Base-by-base conservation (phyloP, 169 alveolate genomes). In the Eimeria necatrix region DNA sequence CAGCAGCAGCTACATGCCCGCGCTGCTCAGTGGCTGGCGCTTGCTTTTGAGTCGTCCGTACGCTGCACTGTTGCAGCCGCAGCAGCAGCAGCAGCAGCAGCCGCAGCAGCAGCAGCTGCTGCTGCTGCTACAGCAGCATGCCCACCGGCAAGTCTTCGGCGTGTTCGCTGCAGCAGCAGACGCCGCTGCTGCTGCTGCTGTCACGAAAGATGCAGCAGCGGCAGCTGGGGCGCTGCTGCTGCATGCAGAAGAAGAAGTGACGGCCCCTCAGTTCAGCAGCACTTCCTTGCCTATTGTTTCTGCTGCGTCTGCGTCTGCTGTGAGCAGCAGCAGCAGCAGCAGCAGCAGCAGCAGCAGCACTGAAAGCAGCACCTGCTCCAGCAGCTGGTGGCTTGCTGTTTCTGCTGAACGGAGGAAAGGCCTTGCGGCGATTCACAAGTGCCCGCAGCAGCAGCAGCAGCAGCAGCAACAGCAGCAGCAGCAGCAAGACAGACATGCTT, bases 351-450 rank as follows among this genome's bases (percentile, higher is more conserved):
- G 51, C 90, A 80, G 52, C 90, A n/a, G 26, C 76, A 64, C n/a
- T n/a, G n/a, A n/a, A n/a, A n/a, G n/a, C n/a, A n/a, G n/a, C n/a
- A n/a, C n/a, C n/a, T n/a, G 76, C 76, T 5, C 32, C 18, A 14
- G 76, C 76, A 80, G 90, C 90, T 51, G 90, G 90, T 80, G 90
- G 90, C 71, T 80, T n/a, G 90, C 90, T 51, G 59, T 52, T n/a
- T 68, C 90, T 51, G 90, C 73, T 24, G 90, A 49, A 51, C 73
- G 71, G 52, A 10, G 90, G 53, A 22, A 49, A 80, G 90, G 90
- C 73, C n/a, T n/a, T 7, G 49, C 52, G 20, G 18, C 24, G 12
- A 53, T 76, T 18, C 86, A 41, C 86, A 49, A 76, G 64, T 48
- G 61, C 86, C 41, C 86, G 41, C 86, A 76, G 86, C 60, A 76